These are phyloP conservation scores for Camptophora hylomeconis DNA, from an alignment of 2,329 filamentous ascomycete genomes.

Conservation along the genomic window DNA sequence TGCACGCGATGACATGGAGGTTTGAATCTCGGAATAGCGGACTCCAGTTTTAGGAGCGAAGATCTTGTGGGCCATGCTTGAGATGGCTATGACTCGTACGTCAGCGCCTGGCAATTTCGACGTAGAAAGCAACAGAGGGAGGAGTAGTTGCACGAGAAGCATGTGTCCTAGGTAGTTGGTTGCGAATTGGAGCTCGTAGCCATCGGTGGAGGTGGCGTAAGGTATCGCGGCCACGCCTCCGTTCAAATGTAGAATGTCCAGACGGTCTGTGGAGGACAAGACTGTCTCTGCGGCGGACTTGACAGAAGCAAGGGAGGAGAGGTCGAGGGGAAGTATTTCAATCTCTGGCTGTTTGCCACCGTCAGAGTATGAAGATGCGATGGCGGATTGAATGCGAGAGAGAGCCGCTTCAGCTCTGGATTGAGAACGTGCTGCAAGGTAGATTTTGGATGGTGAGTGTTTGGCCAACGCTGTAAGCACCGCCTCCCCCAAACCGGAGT, in stretches of 20 bases:
- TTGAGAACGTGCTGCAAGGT: constrained; percentile 6
- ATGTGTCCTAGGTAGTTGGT: constrained; percentile 29
- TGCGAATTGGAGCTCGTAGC: constrained; percentile 26
- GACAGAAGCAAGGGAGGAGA: constrained; percentile 31
- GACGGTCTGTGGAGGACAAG: constrained; percentile 12
- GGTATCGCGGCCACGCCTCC: constrained; percentile 33
- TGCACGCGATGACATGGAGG: constrained; percentile 12
- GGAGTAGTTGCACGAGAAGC: constrained; percentile 29
- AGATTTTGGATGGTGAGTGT: constrained; percentile 19
- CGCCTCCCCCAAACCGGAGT: constrained; percentile 34
- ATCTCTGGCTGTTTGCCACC: constrained; percentile 8
- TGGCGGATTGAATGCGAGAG: constrained; percentile 1
- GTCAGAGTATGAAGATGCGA: constrained; percentile 12
- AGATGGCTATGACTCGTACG: constrained; percentile 16
- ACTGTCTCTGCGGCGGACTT: constrained; percentile 24
- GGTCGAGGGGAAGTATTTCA: constrained; percentile 27
- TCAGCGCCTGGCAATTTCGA: constrained; percentile 18
- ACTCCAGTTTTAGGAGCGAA: constrained; percentile 20
- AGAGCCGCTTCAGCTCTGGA: constrained; percentile 6
- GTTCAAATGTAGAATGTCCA: constrained; percentile 32
- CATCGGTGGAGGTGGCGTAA: constrained; percentile 17
- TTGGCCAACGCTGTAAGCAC: constrained; percentile 27
- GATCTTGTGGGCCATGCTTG: constrained; percentile 11
- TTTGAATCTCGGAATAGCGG: constrained; percentile 22
- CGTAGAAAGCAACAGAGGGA: constrained; percentile 29